phyloP scores from a whole-genome alignment of 371 early-diverging fungal species.

The Rhizopus delemar region DNA sequence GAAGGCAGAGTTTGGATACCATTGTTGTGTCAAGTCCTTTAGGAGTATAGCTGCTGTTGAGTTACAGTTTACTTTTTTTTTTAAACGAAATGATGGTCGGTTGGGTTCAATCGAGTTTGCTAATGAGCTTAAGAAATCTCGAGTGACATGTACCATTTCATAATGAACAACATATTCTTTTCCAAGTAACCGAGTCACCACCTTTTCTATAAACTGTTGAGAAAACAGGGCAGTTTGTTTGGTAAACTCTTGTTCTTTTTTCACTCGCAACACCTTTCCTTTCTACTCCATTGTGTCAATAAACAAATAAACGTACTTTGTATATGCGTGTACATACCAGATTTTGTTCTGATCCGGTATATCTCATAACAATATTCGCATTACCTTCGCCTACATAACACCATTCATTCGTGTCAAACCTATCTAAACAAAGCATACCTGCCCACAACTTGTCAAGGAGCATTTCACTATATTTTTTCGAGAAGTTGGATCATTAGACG shows the following conservation, averaged over 20 bases:
- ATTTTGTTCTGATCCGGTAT: slow-evolving; percentile 25
- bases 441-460: slow-evolving; percentile 19
- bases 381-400: slow-evolving; percentile 53
- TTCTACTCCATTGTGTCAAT: slow-evolving; percentile 10
- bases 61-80: slow-evolving; percentile 17
- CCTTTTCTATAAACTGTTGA: slow-evolving; percentile 23
- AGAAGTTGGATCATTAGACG: background rate
- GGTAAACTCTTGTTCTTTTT: slow-evolving; percentile 22
- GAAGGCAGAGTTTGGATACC: slow-evolving; percentile 1
- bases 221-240: slow-evolving; percentile 15
- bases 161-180: slow-evolving; percentile 30
- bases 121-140: slow-evolving; percentile 26
- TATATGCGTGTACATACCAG: slow-evolving; percentile 27
- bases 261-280: slow-evolving; percentile 37
- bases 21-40: slow-evolving; percentile 31
- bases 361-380: slow-evolving; percentile 42
- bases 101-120: slow-evolving; percentile 19
- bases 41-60: slow-evolving; percentile 31
- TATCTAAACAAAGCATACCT: background rate
- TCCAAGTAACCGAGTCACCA: slow-evolving; percentile 46
- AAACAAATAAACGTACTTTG: background rate
- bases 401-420: slow-evolving; percentile 33
- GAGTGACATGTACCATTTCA: slow-evolving; percentile 26
- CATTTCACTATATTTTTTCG: too few relatives aligned
- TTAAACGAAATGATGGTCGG: slow-evolving; percentile 20